Percentiles rank a stretch among this genome's conserved stretches.
These are phyloP conservation scores for Talaromyces borbonicus DNA, from an alignment of 495 filamentous ascomycete species.

Conservation along the genomic window DNA sequence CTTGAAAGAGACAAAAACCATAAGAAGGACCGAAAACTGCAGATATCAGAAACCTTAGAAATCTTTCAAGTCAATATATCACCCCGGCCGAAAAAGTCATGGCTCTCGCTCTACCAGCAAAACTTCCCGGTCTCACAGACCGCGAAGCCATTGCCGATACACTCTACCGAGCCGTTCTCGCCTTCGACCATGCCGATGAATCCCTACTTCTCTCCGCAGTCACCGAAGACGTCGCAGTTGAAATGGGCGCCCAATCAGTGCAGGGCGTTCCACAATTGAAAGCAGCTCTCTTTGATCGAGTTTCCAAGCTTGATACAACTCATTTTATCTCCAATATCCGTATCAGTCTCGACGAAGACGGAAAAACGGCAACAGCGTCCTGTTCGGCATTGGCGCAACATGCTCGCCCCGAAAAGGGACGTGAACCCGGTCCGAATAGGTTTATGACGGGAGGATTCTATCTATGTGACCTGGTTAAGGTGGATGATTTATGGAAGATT, in stretches of 20 bases:
- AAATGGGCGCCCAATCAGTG: constrained; percentile 12
- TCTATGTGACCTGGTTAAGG: constrained; percentile 14
- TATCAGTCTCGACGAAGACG: constrained; percentile 14
- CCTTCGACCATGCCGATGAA: constrained; percentile 16
- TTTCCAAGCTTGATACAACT: constrained; percentile 23
- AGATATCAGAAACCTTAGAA: too few relatives aligned
- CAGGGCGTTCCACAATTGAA: constrained; percentile 13
- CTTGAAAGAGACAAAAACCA: too few relatives aligned
- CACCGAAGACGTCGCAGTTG: constrained; percentile 11
- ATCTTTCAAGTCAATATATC: too few relatives aligned
- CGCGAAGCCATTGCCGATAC: constrained; percentile 22
- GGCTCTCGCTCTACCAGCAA: not conserved
- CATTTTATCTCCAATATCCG: constrained; percentile 22
- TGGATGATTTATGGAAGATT: constrained; percentile 22
- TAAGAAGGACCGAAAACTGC: too few relatives aligned
- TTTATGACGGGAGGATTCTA: constrained; percentile 15
- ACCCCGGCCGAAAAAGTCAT: too few relatives aligned
- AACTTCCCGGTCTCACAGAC: not conserved
- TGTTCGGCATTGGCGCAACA: constrained; percentile 20
- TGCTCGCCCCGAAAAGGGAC: constrained; percentile 13
- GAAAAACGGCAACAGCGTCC: constrained; percentile 11
- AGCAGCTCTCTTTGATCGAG: constrained; percentile 6
- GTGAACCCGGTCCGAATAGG: constrained; percentile 7
- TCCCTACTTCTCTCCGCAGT: constrained; percentile 19
- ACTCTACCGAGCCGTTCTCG: constrained; percentile 16